Conservation (phyloP, 1,284 basidiomycete genomes). For the Malassezia sp. region DNA sequence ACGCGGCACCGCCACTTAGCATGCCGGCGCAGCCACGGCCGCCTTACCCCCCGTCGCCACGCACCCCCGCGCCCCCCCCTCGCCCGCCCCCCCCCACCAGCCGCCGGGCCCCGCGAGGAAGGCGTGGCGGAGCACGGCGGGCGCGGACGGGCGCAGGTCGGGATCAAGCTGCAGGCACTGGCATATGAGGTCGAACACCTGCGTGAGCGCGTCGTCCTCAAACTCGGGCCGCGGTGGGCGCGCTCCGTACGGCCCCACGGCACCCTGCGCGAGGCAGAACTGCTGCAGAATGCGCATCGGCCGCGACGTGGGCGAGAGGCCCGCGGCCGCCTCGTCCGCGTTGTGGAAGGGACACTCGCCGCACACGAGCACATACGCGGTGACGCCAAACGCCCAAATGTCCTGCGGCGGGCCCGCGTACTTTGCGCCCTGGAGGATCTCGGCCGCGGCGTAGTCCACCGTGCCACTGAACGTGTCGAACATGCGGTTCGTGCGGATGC, state of each 20-base stretch:
- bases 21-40: no score
- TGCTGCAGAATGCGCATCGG: conserved; percentile 31
- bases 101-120: conserved; percentile 60
- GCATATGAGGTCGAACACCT: conserved; percentile 66
- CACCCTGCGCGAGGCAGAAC: conserved; percentile 10
- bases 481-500: conserved; percentile 68
- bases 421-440: conserved; percentile 84
- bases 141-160: conserved; percentile 58
- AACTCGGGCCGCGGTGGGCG: conserved; percentile 6
- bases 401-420: conserved; percentile 95
- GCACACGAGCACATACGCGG: conserved; percentile 85
- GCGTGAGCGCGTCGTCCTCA: conserved; percentile 53
- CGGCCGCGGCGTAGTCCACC: conserved; percentile 75
- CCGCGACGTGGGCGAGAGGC: conserved; percentile 32
- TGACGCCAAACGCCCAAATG: conserved; percentile 96
- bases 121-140: conserved; percentile 61
- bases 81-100: conserved; percentile 35
- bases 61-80: no score
- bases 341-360: conserved; percentile 79
- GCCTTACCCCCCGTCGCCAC: no score
- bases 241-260: not conserved
- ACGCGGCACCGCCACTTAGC: no score
- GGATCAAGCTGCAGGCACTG: conserved; percentile 64
- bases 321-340: conserved; percentile 37
- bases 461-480: conserved; percentile 96